Base-by-base conservation (phyloP, 2,329 filamentous ascomycete species). In the Alternaria brassicae region DNA sequence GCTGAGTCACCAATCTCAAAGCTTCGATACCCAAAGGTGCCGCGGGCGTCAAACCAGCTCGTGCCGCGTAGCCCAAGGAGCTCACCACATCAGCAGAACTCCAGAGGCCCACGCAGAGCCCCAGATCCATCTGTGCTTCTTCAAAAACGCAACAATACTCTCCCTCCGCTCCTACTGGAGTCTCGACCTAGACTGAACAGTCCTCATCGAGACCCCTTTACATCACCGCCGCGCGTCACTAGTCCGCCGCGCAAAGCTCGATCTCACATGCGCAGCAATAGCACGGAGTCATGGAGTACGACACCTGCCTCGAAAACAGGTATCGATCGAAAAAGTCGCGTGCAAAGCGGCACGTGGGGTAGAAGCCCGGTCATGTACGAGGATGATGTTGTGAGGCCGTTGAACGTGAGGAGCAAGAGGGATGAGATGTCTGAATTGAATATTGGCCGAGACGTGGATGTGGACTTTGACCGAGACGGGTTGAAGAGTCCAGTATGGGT, bases 401-500 rank as follows among this genome's bases (percentile, higher is more conserved):
- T 76, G 21, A 74, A 71, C 25, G 70, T 76, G 34, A 58, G 67
- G 6, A 51, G 63, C 25, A 50, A 42, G 30, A 54, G 54, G 42
- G 67, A 60, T 6, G 63, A 67, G 25, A 67, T 67, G 65, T 57
- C 25, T 23, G 65, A 66, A 53, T 53, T 66, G 23, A 67, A 67
- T 40, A 60, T 66, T 9, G 65, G 65, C 15, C 40, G 65, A 13
- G 65, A 67, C 15, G 63, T 64, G 10, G 59, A 63, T 28, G 45
- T 62, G 9, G 62, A 64, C 17, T 64, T 61, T 6, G 68, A 68
- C 21, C 60, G 64, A 57, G 58, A 69, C 3, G 66, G 65, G 12
- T 53, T 78, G 34, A 75, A 72, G 53, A 78, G 76, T 55, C 86
- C 87, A 0, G 82, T 82, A 1, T 89, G 88, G 87, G 81, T 87